Conservation (phyloP, 1,139 yeast genomes). For the Suhomyces wounanorum region DNA sequence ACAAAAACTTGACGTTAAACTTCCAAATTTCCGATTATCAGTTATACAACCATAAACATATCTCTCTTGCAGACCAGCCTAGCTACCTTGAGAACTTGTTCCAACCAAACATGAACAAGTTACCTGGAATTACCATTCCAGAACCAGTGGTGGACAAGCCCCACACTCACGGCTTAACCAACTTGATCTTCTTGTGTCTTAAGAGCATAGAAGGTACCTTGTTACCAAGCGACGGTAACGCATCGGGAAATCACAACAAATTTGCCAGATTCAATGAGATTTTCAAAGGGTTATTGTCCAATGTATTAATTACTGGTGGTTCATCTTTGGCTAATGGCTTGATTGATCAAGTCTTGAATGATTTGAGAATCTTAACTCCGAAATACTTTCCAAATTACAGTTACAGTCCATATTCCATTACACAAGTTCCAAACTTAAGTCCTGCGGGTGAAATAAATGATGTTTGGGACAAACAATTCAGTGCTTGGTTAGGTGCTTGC, state of each 20-base stretch:
- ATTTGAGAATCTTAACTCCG: constrained; percentile 49
- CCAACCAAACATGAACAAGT: constrained; percentile 47
- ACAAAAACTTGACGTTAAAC: constrained; percentile 33
- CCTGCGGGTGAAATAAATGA: constrained; percentile 34
- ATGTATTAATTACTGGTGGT: constrained; percentile 69
- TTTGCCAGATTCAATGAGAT: constrained; percentile 44
- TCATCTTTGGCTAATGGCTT: constrained; percentile 61
- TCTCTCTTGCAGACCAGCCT: constrained; percentile 39
- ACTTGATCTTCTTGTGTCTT: constrained; percentile 44
- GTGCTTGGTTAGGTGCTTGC: constrained; percentile 70
- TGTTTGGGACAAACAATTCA: constrained; percentile 55
- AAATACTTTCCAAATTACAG: constrained; percentile 52
- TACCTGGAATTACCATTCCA: constrained; percentile 29
- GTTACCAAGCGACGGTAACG: constrained; percentile 26
- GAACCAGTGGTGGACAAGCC: constrained; percentile 45
- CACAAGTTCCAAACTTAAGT: constrained; percentile 19
- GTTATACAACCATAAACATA: constrained; percentile 46
- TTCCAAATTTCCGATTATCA: constrained; percentile 41
- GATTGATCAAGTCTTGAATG: constrained; percentile 62
- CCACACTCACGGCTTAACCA: constrained; percentile 48
- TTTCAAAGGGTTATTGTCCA: constrained; percentile 49
- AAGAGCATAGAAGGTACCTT: constrained; percentile 39
- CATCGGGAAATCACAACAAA: constrained; percentile 27
- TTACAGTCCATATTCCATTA: constrained; percentile 38
- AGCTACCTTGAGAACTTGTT: constrained; percentile 55